Evolutionary conservation across 108 stramenopile species (phyloP).

Genomic region (Nitzschia inconspicua): DNA sequence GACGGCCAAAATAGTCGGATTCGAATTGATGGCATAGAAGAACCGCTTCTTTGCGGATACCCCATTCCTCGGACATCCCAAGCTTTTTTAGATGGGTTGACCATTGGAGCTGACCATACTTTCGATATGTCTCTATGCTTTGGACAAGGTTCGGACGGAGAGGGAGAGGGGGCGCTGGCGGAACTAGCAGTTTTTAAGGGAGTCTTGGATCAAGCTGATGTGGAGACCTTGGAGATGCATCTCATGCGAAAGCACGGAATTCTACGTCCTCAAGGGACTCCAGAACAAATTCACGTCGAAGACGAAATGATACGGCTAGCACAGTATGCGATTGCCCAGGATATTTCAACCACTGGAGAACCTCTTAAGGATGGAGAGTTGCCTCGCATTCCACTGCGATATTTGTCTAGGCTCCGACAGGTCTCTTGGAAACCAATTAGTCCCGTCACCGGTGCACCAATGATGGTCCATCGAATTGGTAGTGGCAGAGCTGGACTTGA

Average conservation of each 20-base stretch:
- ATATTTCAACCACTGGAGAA: too few species aligned
- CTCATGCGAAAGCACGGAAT: conserved; percentile 82
- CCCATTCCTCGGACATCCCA: conserved; percentile 1
- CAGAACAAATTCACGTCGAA: conserved; percentile 18
- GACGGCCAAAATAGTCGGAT: conserved; percentile 55
- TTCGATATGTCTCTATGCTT: conserved; percentile 82
- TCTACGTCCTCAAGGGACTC: conserved; percentile 11
- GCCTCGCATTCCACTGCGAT: conserved; percentile 69
- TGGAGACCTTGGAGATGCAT: conserved; percentile 48
- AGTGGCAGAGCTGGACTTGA: conserved; percentile 35
- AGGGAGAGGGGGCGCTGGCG: conserved; percentile 79
- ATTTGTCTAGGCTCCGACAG: conserved; percentile 54
- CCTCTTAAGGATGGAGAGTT: too few species aligned
- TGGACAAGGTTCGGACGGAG: conserved; percentile 61
- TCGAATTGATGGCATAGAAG: conserved; percentile 65
- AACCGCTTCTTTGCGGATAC: conserved; percentile 25
- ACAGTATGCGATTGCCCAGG: too few species aligned
- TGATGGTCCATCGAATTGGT: conserved; percentile 58
- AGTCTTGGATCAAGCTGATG: conserved; percentile 41
- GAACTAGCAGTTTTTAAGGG: conserved; percentile 83
- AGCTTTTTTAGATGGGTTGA: conserved; percentile 66
- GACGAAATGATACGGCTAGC: too few species aligned
- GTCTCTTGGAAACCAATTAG: conserved; percentile 69
- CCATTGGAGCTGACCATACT: conserved; percentile 81
- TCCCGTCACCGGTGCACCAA: conserved; percentile 59